phyloP scores from a whole-genome alignment of 306 rosid genomes.

The Carpinus viminea region DNA sequence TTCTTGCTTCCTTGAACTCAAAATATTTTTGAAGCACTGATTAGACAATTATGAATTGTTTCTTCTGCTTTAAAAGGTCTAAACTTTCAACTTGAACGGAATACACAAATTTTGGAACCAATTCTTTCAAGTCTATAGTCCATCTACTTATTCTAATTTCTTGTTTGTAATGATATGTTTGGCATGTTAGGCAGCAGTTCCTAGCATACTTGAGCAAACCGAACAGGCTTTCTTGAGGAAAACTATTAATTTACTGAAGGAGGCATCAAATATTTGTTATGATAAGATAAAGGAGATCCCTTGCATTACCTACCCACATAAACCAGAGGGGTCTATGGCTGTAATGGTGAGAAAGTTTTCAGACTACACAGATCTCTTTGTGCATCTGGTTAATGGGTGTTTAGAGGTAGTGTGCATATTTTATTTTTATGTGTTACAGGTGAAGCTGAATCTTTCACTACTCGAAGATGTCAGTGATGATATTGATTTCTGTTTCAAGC shows the following conservation, averaged over 20 bases:
- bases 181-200: conserved; percentile 82
- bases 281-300: conserved; percentile 60
- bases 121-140: neutral
- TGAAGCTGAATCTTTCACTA: conserved; percentile 49
- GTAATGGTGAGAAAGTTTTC: conserved; percentile 62
- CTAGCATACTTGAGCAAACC: conserved; percentile 65
- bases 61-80: neutral
- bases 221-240: conserved; percentile 74
- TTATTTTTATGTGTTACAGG: conserved; percentile 41
- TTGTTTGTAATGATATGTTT: conserved; percentile 22
- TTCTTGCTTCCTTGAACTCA: neutral
- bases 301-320: conserved; percentile 68
- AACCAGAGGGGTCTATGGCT: conserved; percentile 91
- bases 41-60: neutral
- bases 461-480: conserved; percentile 75
- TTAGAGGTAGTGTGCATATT: neutral
- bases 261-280: conserved; percentile 64
- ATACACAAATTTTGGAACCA: neutral
- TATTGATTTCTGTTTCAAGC: conserved; percentile 94
- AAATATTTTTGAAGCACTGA: neutral
- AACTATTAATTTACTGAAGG: conserved; percentile 59
- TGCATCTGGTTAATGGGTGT: neutral
- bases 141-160: neutral
- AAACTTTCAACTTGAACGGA: neutral
- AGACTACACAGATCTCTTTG: neutral